These are phyloP conservation scores for Calonectria leucothoes DNA, from an alignment of 2,329 filamentous ascomycete genomes.

Conservation along the genomic window DNA sequence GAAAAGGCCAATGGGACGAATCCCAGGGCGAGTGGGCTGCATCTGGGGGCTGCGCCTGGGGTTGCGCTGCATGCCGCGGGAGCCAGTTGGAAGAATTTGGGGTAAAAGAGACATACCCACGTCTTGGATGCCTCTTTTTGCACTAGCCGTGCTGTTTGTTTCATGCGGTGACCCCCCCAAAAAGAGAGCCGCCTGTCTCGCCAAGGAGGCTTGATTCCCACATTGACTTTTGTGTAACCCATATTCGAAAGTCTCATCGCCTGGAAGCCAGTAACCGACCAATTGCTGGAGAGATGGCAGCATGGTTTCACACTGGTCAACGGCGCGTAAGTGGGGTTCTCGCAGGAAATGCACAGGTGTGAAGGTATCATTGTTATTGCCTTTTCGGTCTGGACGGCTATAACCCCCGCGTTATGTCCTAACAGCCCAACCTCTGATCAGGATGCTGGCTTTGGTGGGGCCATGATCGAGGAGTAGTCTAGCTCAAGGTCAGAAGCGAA, in stretches of 20 bases:
- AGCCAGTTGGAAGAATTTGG: constrained; percentile 8
- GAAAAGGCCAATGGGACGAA: background rate
- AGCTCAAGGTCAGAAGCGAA: background rate
- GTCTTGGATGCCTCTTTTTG: background rate
- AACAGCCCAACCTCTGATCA: background rate
- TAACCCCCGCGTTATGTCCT: background rate
- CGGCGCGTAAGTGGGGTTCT: background rate
- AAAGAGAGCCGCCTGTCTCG: background rate
- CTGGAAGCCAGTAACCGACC: background rate
- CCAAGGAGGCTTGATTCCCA: background rate
- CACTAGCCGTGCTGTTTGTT: constrained; percentile 1
- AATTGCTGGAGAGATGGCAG: background rate
- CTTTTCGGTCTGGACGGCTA: background rate
- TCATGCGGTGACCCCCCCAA: background rate
- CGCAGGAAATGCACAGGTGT: background rate
- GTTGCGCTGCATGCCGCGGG: constrained; percentile 10
- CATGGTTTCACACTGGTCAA: background rate
- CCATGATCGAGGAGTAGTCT: background rate
- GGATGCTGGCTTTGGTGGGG: background rate
- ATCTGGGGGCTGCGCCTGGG: constrained; percentile 1
- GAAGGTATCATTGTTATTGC: background rate
- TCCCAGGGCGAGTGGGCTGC: background rate
- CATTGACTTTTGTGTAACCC: background rate
- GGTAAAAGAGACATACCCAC: background rate
- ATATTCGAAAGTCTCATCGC: background rate